Percentiles rank a stretch among this genome's conserved stretches.
phyloP scores from a whole-genome alignment of 164 flowering plant species.

The Magnolia changhungtana region DNA sequence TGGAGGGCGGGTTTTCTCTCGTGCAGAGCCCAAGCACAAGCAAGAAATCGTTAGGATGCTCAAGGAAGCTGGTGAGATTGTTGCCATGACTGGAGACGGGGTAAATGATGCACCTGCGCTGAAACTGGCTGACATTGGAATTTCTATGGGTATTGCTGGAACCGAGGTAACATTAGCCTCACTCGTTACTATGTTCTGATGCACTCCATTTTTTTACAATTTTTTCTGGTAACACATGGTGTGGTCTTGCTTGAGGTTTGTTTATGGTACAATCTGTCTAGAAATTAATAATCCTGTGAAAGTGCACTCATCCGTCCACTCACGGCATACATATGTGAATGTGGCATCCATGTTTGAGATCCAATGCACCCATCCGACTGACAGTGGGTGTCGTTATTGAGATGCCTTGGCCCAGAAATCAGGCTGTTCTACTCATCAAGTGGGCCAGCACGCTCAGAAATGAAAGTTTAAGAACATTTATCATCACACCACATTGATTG shows the following conservation, averaged over 20 bases:
- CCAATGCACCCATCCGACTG: too few species aligned
- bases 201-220: too few species aligned
- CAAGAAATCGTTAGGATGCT: slow-evolving; percentile 92
- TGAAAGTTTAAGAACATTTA: too few species aligned
- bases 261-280: background rate
- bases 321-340: too few species aligned
- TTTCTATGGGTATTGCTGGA: slow-evolving; percentile 93
- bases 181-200: background rate
- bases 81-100: slow-evolving; percentile 99
- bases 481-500: too few species aligned
- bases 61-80: slow-evolving; percentile 83
- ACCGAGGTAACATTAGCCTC: slow-evolving; percentile 58
- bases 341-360: too few species aligned
- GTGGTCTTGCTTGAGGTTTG: background rate
- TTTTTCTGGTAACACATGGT: background rate
- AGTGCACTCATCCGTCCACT: too few species aligned
- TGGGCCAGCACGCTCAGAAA: too few species aligned
- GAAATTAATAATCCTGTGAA: too few species aligned
- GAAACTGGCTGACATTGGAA: slow-evolving; percentile 87
- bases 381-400: too few species aligned
- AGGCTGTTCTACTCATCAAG: too few species aligned
- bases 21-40: slow-evolving; percentile 93
- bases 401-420: too few species aligned
- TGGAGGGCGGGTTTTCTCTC: slow-evolving; percentile 76
- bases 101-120: slow-evolving; percentile 98